Evolutionary conservation across 1,284 basidiomycete genomes (phyloP), one percentile per base, ranked within the genome.

Genomic region (Salmacisia buchloeana): DNA sequence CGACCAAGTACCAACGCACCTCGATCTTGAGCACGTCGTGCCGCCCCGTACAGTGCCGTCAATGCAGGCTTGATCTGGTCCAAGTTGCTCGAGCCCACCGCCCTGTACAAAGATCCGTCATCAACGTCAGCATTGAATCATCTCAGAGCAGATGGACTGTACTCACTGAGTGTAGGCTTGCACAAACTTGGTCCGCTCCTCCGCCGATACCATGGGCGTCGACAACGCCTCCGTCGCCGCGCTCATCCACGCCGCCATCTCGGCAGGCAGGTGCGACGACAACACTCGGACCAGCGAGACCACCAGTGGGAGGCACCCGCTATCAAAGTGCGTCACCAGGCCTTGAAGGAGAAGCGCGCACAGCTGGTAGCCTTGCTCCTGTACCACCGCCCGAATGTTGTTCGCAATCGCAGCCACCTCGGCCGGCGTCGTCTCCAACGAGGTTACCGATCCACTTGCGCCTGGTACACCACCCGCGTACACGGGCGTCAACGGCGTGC

Each of bases 261-360:
- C 86, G 6, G 83, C 79, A 0, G 89, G 84, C 84, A 89, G 90
- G 13, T 86, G 78, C 33, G 83, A 81, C 33, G 88, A 85, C 54
- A 94, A 79, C 33, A 86, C 83, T 36, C 90, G 85, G 75, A 97
- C 85, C 68, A 96, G 87, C 1, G 87, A 87, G 49, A 92, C 86
- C 35, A 93, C 87, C 49, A 84, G 81, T 6, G 89, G 85, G 31
- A 88, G 84, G 1, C 87, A 85, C 66, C 97, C 94, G 72, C 94
- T 92, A 2, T 91, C 90, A 79, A 94, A 97, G 64, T 89, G 87
- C 33, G 70, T 64, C 6, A 92, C 87, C 18, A 97, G 83, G 2
- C 94, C 92, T 31, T 84, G 82, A 46, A 97, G 83, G 29, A 94
- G 78, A 67, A 87, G 85, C 7, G 84, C 84, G n/a, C 89, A 81